Evolutionary conservation across 139 green algal species (phyloP), one percentile per base, ranked within the genome.

Genomic region (Auxenochlorella protothecoides): DNA sequence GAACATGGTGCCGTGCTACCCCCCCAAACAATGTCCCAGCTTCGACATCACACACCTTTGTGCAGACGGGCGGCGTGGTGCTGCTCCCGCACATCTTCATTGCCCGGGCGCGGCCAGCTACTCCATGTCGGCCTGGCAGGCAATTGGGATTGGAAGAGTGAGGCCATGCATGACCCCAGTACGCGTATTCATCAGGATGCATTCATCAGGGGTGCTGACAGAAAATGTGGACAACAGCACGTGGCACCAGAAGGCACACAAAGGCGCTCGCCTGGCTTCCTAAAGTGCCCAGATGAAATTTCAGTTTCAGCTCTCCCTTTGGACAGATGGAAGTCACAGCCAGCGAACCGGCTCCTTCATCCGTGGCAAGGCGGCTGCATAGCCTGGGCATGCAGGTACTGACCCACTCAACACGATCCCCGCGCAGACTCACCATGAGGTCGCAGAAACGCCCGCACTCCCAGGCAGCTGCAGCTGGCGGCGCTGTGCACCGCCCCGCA

Each of bases 361-460:
- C 73, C 68, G 73, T 78, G 73, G 73, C 73, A 78, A 75, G 72
- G 68, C 52, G 59, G 72, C 72, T 77, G 44, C 44, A 69, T 9
- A 10, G 52, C 63, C 27, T 44, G 27, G 27, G 27, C 27, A 44
- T 44, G 27, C 27, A 44, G 27, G 27, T 44, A 44, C 27, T 44
- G 27, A 44, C 27, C 27, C 27, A 44, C 27, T 44, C 27, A 44
- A 44, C 27, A 44, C 27, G 27, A 44, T 0, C 27, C 27, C 27
- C 27, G 27, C 27, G 27, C 27, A 0, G 27, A 44, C 27, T 44
- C 27, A 44, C 27, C 27, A 44, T 44, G 27, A 44, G 27, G 27
- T 44, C 27, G 27, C 27, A 44, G 27, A 44, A 15, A 2, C 57
- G 11, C 9, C 9, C 57, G 57, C 57, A 62, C 57, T 9, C 9